phyloP scores from a whole-genome alignment of 1,139 yeast species.

The Diutina mesorugosa region DNA sequence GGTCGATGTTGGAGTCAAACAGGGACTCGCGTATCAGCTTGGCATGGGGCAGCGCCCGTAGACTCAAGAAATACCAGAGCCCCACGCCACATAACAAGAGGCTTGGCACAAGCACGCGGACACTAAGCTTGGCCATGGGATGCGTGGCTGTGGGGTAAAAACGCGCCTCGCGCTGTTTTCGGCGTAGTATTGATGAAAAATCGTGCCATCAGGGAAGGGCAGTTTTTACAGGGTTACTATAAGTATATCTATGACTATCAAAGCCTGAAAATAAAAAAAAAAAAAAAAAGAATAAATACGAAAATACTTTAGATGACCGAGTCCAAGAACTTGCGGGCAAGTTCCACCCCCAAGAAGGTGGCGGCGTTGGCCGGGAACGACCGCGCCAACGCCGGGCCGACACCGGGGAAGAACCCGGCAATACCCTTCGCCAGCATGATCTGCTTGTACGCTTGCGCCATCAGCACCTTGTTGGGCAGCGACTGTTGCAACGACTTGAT shows the following conservation, averaged over 20 bases:
- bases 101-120: not conserved
- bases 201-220: too few species aligned
- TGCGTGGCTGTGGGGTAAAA: not conserved
- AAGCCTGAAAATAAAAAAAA: not conserved
- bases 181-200: too few species aligned
- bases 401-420: conserved; percentile 93
- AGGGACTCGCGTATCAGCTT: not conserved
- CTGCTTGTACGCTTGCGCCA: conserved; percentile 52
- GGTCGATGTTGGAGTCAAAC: not conserved
- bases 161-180: not conserved
- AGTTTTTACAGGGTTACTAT: not conserved
- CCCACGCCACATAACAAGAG: not conserved
- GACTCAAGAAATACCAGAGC: not conserved
- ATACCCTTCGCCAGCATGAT: conserved; percentile 64
- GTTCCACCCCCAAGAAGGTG: conserved; percentile 88
- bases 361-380: conserved; percentile 99
- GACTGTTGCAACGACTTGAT: conserved; percentile 80
- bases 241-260: not conserved
- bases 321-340: conserved; percentile 62
- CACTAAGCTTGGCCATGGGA: not conserved
- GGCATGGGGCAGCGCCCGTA: not conserved
- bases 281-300: too few species aligned
- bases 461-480: conserved; percentile 43
- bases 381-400: conserved; percentile 89
- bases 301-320: conserved; percentile 6